Percentiles rank a stretch among this genome's conserved stretches.
phyloP scores from a whole-genome alignment of 2,329 filamentous ascomycete species.

The Phyllosticta capitalensis region DNA sequence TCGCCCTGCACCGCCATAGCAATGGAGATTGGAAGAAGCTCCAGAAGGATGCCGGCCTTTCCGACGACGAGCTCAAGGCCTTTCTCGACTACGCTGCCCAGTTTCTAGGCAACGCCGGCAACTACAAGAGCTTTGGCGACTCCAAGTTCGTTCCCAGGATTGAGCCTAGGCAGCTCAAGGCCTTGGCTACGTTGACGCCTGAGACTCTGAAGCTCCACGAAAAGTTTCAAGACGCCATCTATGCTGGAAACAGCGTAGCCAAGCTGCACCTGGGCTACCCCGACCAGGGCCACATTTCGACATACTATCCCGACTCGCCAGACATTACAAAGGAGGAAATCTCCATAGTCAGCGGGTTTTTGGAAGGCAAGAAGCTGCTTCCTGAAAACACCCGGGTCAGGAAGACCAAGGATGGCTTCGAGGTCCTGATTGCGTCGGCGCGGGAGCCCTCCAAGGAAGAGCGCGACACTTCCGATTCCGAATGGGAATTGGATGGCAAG shows the following conservation, averaged over 20 bases:
- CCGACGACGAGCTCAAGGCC: conserved; percentile 26
- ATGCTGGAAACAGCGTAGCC: conserved; percentile 31
- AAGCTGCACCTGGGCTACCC: conserved; percentile 43
- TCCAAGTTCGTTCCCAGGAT: conserved; percentile 44
- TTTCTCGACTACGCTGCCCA: conserved; percentile 32
- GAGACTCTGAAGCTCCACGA: conserved; percentile 32
- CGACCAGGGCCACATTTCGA: conserved; percentile 38
- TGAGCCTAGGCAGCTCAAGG: conserved; percentile 32
- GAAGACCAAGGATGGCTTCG: conserved; percentile 36
- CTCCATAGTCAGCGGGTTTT: conserved; percentile 34
- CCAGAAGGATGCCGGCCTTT: conserved; percentile 33
- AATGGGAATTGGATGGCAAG: conserved; percentile 35
- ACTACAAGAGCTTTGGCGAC: conserved; percentile 44
- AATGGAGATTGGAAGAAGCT: conserved; percentile 41
- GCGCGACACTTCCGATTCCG: conserved; percentile 34
- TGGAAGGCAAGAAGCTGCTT: conserved; percentile 36
- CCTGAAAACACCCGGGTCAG: conserved; percentile 42
- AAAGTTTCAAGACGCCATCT: conserved; percentile 36
- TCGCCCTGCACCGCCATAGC: conserved; percentile 38
- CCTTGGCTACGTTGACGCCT: conserved; percentile 33
- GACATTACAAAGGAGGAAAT: conserved; percentile 41
- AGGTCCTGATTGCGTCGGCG: conserved; percentile 41
- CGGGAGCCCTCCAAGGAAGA: conserved; percentile 29
- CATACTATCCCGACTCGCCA: conserved; percentile 42
- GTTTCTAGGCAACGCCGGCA: conserved; percentile 46